These are phyloP conservation scores for Hypoxylon lenormandii DNA, from an alignment of 495 filamentous ascomycete genomes.

Conservation along the genomic window DNA sequence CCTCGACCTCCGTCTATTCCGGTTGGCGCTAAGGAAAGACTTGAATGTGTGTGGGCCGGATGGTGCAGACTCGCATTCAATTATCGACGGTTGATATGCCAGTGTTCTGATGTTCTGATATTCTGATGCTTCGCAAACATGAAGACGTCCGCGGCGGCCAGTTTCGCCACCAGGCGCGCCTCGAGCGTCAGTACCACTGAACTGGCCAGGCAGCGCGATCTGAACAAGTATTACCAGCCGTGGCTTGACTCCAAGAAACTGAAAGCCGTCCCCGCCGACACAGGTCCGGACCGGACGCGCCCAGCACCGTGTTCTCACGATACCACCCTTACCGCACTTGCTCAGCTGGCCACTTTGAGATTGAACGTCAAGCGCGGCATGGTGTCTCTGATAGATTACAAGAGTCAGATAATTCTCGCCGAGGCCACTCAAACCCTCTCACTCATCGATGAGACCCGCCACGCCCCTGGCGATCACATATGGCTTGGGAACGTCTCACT, in stretches of 20 bases:
- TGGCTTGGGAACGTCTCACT: conserved; percentile 47
- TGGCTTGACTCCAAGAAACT: conserved; percentile 45
- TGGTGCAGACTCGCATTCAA: background rate
- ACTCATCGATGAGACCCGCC: conserved; percentile 48
- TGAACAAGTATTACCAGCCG: conserved; percentile 47
- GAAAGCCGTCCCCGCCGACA: conserved; percentile 33
- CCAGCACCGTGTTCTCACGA: conserved; percentile 57
- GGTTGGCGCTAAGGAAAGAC: conserved; percentile 17
- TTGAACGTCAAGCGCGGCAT: conserved; percentile 66
- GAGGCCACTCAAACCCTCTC: conserved; percentile 70
- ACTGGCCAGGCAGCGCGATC: conserved; percentile 37
- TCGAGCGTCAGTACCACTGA: conserved; percentile 39
- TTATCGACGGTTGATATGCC: no score
- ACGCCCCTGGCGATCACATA: conserved; percentile 44
- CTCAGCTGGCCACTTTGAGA: conserved; percentile 69
- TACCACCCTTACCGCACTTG: conserved; percentile 71
- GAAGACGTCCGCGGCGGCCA: conserved; percentile 3
- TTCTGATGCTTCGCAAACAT: conserved; percentile 11
- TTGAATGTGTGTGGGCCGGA: background rate
- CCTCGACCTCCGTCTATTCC: conserved; percentile 29
- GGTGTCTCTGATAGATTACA: conserved; percentile 71
- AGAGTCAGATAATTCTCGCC: conserved; percentile 71
- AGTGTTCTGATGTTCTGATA: no score
- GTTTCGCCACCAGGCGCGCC: conserved; percentile 26
- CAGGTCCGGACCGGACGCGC: conserved; percentile 13